These are phyloP conservation scores for Penicillium italicum DNA, from an alignment of 2,329 filamentous ascomycete species.

Conservation along the genomic window DNA sequence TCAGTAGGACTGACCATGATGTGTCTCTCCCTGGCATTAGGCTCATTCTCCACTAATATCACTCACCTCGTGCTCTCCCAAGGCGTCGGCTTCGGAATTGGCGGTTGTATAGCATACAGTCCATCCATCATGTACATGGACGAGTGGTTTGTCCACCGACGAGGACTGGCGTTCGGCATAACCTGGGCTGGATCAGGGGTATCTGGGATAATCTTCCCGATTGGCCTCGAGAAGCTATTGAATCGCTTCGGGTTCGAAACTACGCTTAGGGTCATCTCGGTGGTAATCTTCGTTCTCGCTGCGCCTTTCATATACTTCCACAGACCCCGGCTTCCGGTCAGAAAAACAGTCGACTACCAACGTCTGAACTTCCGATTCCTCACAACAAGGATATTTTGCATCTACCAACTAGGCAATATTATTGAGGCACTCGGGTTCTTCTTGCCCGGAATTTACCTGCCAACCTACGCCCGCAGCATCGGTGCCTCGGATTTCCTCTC, in stretches of 20 bases:
- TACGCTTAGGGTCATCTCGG: conserved; percentile 44
- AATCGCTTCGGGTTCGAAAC: conserved; percentile 43
- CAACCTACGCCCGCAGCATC: conserved; percentile 34
- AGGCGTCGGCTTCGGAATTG: conserved; percentile 38
- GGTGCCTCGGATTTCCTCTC: conserved; percentile 21
- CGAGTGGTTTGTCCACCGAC: conserved; percentile 50
- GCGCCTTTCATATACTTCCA: conserved; percentile 36
- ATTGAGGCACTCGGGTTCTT: conserved; percentile 38
- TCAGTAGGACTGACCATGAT: conserved; percentile 21
- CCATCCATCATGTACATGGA: conserved; percentile 48
- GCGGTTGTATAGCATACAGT: conserved; percentile 49
- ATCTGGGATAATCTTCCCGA: conserved; percentile 46
- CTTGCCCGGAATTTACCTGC: conserved; percentile 39
- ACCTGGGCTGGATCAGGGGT: conserved; percentile 41
- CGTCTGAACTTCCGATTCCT: conserved; percentile 43
- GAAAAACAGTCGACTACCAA: conserved; percentile 26
- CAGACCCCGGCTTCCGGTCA: conserved; percentile 42
- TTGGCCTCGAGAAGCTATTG: conserved; percentile 45
- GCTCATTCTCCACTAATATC: conserved; percentile 25
- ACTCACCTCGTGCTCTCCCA: conserved; percentile 28
- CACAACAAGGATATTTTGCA: conserved; percentile 37
- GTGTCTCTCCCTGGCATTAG: conserved; percentile 25
- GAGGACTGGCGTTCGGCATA: conserved; percentile 45
- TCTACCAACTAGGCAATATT: conserved; percentile 48
- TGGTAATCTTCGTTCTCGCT: conserved; percentile 27